Evolutionary conservation across 352 stramenopile genomes (phyloP), one percentile per base, ranked within the genome.

Genomic region (Globisporangium radiosum): DNA sequence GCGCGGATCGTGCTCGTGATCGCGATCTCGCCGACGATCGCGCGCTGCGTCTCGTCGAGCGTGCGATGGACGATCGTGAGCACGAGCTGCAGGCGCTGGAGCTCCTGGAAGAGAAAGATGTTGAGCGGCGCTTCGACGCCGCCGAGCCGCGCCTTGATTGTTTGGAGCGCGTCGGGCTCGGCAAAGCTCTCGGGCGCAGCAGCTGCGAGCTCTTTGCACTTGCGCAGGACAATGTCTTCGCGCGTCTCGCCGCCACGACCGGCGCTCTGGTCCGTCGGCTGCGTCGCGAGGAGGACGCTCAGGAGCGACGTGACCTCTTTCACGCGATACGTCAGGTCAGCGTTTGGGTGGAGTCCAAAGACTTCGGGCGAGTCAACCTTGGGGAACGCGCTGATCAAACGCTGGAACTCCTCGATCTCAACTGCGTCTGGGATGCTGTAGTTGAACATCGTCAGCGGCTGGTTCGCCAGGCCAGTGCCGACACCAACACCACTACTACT

Each of bases 291-390:
- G 38, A 93, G 80, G 7, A 75, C 79, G 37, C 76, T 69, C 7
- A 93, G 56, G 9, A 93, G 56, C 2, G 69, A 72, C 11, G 69
- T 75, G 0, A 88, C 79, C 69, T 93, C 79, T 55, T 92, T 90
- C n/a, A 90, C 78, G 1, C 79, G 76, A 53, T 86, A 92, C 14
- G 84, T 88, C 9, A 93, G 62, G 48, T 93, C 79, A 14, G 84
- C 84, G 52, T 93, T 93, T 44, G 77, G 79, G 42, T 93, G 84
- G 40, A 93, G 58, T 0, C 84, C 84, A 63, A 93, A 93, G 11
- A 93, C 81, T 52, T 93, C 84, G 0, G 84, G 81, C n/a, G 78
- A 89, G 53, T 93, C 83, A 0, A 87, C 73, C 13, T 72, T 88
- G 4, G 83, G 83, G 51, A 90, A 89, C 5, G 63, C 56, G 13